Base-by-base conservation (phyloP, 225 moss, liverwort and hornwort genomes). In the Lunularia cruciata region DNA sequence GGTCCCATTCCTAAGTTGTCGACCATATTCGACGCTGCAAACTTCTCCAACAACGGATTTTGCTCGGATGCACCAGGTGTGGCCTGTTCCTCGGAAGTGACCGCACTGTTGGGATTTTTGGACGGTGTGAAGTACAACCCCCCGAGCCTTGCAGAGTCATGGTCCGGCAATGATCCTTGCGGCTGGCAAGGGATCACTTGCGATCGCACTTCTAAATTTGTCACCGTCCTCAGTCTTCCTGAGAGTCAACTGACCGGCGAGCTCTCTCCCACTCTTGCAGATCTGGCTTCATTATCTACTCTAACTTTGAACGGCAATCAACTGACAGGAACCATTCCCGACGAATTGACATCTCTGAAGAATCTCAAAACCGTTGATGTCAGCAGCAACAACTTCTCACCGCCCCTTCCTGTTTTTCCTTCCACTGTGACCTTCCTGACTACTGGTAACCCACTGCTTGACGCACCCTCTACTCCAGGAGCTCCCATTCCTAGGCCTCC, bases 331-430 rank as follows among this genome's bases (percentile, higher is more conserved):
- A n/a, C 81, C 2, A 63, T 95, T 38, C 95, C 95, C 6, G 46
- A 39, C 25, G 77, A 57, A 3, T 73, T 92, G 22, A 60, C 88
- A 0, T 70, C 74, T 1, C 76, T 95, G 33, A 84, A 81, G 15
- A 66, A 57, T 23, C 75, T 95, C 2, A 71, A 67, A n/a, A 72
- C 84, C 5, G 23, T 95, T 19, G 95, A 95, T 40, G 49, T 95
- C n/a, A 88, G 87, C 28, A 78, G 89, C 65, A 95, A 95, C 57
- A 89, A 90, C 36, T 53, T 95, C 26, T 88, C 92, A 2, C 90
- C 92, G 13, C 63, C 75, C 8, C 23, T 87, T n/a, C 95, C 95
- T 16, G 37, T 26, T 0, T 95, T 95, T 39, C 54, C 71, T 19
- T 10, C 74, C 0, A 72, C 68, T 8, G 92, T 95, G 5, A 76